Base-by-base conservation (phyloP, 2,329 filamentous ascomycete genomes). In the Monilinia fructigena region DNA sequence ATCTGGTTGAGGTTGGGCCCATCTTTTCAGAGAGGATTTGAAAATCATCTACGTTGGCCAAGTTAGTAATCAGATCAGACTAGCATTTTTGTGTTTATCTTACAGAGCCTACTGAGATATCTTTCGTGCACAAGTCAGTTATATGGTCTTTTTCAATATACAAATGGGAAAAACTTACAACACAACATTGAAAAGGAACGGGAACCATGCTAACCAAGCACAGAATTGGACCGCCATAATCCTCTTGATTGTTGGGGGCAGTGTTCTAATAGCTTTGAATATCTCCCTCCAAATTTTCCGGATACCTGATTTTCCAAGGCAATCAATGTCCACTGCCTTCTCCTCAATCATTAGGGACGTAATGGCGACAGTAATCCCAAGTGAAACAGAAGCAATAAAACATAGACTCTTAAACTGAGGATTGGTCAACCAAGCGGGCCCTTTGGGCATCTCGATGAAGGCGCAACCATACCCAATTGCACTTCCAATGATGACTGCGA, bases 401-500 rank as follows among this genome's bases (percentile, higher is more conserved):
- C 20, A 55, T 20, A 55, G 31, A 16, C 31, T 31, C n/a, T 55
- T 55, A 31, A 55, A 55, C 6, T 55, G 54, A 23, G 54, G 31
- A 16, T 55, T 55, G 20, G 31, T 38, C 31, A 55, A 23, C 31
- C 20, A 40, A 38, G 31, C 31, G 14, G 31, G 31, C 14, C 20
- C 31, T n/a, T 38, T 40, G 12, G 20, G 31, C 31, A 55, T 23
- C 12, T 38, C 18, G 4, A 55, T 55, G 7, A 55, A 55, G 10
- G 31, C 54, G 35, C 31, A 40, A 23, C 31, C 20, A 16, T 77
- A 77, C 23, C 74, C 73, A 23, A 76, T 28, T 4, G 74, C 70
- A 65, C 74, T 77, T 20, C 75, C 75, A 35, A 75, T 31, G 16
- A 72, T 71, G 35, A 71, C 70, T 42, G 74, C 70, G 7, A 68